Conservation (phyloP, 192 early-diverging fungal genomes). For the Phycomyces nitens region DNA sequence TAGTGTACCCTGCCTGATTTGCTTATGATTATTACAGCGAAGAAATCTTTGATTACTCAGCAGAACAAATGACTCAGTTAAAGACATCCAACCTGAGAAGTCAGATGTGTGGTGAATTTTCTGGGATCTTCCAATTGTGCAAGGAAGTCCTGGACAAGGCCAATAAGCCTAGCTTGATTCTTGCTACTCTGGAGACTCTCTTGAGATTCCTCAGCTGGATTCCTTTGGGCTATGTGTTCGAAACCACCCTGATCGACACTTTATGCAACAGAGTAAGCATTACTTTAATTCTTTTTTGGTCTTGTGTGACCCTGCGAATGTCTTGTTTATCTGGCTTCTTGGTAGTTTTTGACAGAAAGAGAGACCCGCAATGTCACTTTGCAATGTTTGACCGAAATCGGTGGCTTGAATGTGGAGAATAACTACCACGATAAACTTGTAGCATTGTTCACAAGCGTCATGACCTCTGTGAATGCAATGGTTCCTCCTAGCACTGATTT, state of each 20-base stretch:
- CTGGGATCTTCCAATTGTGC: slow-evolving; percentile 93
- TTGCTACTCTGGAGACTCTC: slow-evolving; percentile 91
- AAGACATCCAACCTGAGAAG: slow-evolving; percentile 93
- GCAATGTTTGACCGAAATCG: slow-evolving; percentile 98
- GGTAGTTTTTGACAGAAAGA: slow-evolving; percentile 7
- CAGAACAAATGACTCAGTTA: slow-evolving; percentile 96
- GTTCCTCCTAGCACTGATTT: slow-evolving; percentile 78
- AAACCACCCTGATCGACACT: slow-evolving; percentile 85
- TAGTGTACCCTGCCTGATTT: neutral
- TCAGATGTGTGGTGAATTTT: slow-evolving; percentile 93
- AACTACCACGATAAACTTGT: slow-evolving; percentile 89
- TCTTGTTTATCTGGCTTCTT: neutral
- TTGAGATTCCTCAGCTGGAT: slow-evolving; percentile 97
- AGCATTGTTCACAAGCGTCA: slow-evolving; percentile 79
- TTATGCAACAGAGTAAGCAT: slow-evolving; percentile 70
- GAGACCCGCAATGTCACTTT: slow-evolving; percentile 79
- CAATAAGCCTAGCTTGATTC: slow-evolving; percentile 82
- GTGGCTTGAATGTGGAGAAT: slow-evolving; percentile 68
- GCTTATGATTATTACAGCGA: slow-evolving; percentile 57
- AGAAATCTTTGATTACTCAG: slow-evolving; percentile 98
- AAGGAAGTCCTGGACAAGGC: slow-evolving; percentile 92
- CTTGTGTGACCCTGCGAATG: too few species aligned
- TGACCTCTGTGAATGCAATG: slow-evolving; percentile 64
- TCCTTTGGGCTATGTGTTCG: slow-evolving; percentile 96
- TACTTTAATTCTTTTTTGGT: too few species aligned